A percentile compares a stretch with the other conserved stretches of the same genome.
phyloP scores from a whole-genome alignment of 192 early-diverging fungal species.

The Coemansia sp. region DNA sequence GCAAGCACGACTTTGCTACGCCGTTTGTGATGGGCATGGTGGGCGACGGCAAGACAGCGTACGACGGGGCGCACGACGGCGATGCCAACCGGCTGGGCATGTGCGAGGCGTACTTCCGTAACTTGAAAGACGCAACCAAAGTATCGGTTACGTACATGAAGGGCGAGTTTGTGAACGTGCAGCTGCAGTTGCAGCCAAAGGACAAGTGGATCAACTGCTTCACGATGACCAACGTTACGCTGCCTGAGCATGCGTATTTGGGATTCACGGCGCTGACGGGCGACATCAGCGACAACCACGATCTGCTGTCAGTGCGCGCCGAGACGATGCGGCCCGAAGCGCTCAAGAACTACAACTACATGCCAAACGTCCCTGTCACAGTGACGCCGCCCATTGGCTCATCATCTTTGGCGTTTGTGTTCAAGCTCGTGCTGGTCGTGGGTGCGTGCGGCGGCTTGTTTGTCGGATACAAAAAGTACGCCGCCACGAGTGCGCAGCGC shows the following conservation, averaged over 20 bases:
- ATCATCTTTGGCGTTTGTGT: conserved; percentile 30
- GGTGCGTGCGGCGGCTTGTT: conserved; percentile 46
- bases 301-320: conserved; percentile 40
- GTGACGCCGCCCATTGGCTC: conserved; percentile 6
- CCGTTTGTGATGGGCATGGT: conserved; percentile 93
- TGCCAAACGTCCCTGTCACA: conserved; percentile 8
- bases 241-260: conserved; percentile 78
- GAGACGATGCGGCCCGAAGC: conserved; percentile 48
- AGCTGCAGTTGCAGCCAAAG: conserved; percentile 57
- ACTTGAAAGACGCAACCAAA: conserved; percentile 59
- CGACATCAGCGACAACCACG: conserved; percentile 75
- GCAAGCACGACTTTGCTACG: conserved; percentile 65
- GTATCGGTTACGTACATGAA: conserved; percentile 76
- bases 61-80: conserved; percentile 86
- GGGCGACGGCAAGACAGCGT: conserved; percentile 84
- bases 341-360: conserved; percentile 41
- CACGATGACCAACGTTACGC: conserved; percentile 67
- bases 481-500: conserved; percentile 44
- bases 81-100: conserved; percentile 62
- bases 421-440: conserved; percentile 44
- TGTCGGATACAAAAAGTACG: conserved; percentile 51
- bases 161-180: conserved; percentile 55
- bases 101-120: conserved; percentile 80
- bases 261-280: conserved; percentile 94
- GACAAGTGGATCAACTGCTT: conserved; percentile 86